Evolutionary conservation across 331 rosid genomes (phyloP).

Genomic region (Dryas integrifolia): DNA sequence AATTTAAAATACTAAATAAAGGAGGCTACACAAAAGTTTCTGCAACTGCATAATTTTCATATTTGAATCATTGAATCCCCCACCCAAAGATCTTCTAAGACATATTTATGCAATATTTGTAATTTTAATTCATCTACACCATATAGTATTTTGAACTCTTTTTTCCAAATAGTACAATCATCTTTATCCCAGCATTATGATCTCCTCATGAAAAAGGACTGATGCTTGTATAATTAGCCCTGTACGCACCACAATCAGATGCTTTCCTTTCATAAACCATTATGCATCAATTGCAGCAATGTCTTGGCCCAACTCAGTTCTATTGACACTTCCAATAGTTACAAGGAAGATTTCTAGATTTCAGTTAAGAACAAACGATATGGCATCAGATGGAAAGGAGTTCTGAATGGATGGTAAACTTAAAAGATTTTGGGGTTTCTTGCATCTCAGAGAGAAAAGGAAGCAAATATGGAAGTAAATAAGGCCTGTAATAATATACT

Average conservation of each 20-base stretch:
- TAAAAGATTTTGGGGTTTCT: background rate
- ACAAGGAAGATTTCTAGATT: background rate
- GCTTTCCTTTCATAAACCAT: background rate
- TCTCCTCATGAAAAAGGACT: background rate
- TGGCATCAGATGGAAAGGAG: background rate
- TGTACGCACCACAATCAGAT: background rate
- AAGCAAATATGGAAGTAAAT: slow-evolving; percentile 1
- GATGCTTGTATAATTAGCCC: background rate
- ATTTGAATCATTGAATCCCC: background rate
- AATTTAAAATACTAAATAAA: slow-evolving; percentile 4
- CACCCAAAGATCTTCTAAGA: background rate
- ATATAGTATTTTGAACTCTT: background rate
- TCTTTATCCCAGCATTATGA: background rate
- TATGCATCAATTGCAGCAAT: background rate
- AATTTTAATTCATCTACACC: slow-evolving; percentile 3
- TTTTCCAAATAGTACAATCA: background rate
- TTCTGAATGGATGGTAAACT: slow-evolving; percentile 1
- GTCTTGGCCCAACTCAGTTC: background rate
- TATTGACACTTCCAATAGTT: background rate
- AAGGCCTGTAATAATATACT: slow-evolving; percentile 30
- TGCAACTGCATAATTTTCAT: background rate
- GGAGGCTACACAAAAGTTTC: background rate
- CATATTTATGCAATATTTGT: background rate
- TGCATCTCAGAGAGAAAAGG: background rate
- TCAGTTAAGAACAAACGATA: background rate